Conservation (phyloP, 306 rosid genomes). For the Gillenia trifoliata region DNA sequence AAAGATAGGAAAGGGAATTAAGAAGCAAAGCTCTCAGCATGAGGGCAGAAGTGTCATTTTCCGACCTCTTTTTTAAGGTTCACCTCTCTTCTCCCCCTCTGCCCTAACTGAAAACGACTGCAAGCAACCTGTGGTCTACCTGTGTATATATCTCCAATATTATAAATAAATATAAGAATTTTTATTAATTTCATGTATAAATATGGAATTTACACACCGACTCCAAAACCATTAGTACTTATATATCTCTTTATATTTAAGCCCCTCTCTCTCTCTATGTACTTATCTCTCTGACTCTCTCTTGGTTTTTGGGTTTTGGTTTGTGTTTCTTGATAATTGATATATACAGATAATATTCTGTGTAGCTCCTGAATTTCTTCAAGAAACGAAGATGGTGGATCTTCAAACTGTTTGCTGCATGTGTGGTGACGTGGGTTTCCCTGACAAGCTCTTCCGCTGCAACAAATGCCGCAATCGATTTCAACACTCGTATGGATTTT, state of each 20-base stretch:
- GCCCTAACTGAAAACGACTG: slow-evolving; percentile 84
- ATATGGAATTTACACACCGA: slow-evolving; percentile 48
- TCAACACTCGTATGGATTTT: slow-evolving; percentile 73
- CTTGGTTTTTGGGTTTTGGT: slow-evolving; percentile 12
- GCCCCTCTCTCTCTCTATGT: slow-evolving; percentile 1
- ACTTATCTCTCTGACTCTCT: background rate
- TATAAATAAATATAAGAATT: background rate
- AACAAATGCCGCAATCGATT: slow-evolving; percentile 74
- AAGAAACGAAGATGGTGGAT: slow-evolving; percentile 57
- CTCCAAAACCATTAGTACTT: slow-evolving; percentile 33
- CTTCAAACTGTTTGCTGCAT: slow-evolving; percentile 77
- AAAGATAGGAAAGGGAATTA: slow-evolving; percentile 10
- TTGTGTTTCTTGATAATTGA: background rate
- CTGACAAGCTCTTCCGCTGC: slow-evolving; percentile 94
- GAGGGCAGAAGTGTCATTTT: slow-evolving; percentile 55
- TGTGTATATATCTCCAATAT: slow-evolving; percentile 13
- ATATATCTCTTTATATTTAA: slow-evolving; percentile 31
- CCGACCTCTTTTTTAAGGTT: slow-evolving; percentile 44
- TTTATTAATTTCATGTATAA: background rate
- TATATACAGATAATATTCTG: background rate
- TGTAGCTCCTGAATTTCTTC: background rate
- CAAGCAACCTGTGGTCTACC: slow-evolving; percentile 71
- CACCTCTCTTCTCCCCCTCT: slow-evolving; percentile 20
- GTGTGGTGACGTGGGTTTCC: slow-evolving; percentile 95
- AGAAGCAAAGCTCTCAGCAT: slow-evolving; percentile 19